Evolutionary conservation across 257 asterid genomes (phyloP).

Genomic region (Penstemon davidsonii): DNA sequence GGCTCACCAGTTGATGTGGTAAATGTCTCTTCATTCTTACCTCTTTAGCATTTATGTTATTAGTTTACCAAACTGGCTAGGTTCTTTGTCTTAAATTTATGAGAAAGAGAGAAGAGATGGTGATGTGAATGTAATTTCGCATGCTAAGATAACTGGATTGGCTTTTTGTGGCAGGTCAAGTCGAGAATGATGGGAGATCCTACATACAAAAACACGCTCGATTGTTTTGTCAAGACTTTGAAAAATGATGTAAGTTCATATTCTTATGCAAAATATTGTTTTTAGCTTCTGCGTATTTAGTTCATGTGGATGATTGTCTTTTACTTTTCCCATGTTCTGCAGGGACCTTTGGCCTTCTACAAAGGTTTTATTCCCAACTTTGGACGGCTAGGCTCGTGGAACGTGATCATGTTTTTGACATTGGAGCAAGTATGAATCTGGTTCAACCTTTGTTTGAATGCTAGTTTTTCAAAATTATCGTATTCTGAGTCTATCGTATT

Average conservation of each 20-base stretch:
- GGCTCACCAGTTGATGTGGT: conserved; percentile 99
- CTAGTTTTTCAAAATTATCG: not conserved
- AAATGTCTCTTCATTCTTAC: not conserved
- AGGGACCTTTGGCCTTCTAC: conserved; percentile 96
- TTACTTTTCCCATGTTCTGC: conserved; percentile 29
- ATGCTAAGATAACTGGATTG: conserved; percentile 27
- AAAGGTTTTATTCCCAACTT: conserved; percentile 95
- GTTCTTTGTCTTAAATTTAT: not conserved
- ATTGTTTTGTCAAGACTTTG: conserved; percentile 91
- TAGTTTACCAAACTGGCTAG: not conserved
- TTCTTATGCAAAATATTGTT: conserved; percentile 6
- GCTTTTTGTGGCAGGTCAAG: conserved; percentile 64
- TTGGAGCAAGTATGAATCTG: conserved; percentile 72
- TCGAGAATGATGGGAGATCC: conserved; percentile 99
- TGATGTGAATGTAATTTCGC: not conserved
- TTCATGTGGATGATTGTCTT: conserved; percentile 7
- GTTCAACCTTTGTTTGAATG: conserved; percentile 6
- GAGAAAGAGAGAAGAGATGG: not conserved
- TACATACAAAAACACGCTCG: conserved; percentile 76
- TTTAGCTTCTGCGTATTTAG: not conserved
- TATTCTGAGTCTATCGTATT: not conserved
- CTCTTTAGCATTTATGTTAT: not conserved
- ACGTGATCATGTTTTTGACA: conserved; percentile 89
- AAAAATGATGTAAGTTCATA: conserved; percentile 78
- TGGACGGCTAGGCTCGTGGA: conserved; percentile 96